phyloP scores from a whole-genome alignment of 1,284 basidiomycete species.

The Anthracocystis setariae region DNA sequence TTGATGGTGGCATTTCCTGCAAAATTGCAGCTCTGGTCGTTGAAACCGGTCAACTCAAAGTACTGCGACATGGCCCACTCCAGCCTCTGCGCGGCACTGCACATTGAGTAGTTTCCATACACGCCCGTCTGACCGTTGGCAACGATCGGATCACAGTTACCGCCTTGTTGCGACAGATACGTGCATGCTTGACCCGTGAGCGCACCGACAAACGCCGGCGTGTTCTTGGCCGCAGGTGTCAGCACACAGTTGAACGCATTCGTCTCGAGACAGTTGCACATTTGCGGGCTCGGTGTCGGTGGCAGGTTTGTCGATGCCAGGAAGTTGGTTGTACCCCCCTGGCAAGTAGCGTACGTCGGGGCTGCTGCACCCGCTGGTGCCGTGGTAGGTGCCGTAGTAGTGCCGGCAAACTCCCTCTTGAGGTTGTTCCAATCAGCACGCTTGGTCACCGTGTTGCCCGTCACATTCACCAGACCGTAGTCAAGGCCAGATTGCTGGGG shows the following conservation, averaged over 20 bases:
- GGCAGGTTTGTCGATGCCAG: constrained; percentile 79
- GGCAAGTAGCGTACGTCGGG: constrained; percentile 76
- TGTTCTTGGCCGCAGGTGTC: constrained; percentile 74
- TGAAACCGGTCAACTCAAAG: constrained; percentile 76
- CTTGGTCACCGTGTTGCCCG: constrained; percentile 74
- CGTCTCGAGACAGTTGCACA: constrained; percentile 80
- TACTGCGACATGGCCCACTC: constrained; percentile 81
- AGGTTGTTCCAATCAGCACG: constrained; percentile 78
- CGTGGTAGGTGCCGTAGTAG: constrained; percentile 74
- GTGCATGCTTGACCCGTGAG: constrained; percentile 78
- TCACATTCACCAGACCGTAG: constrained; percentile 85
- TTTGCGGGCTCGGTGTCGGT: constrained; percentile 80
- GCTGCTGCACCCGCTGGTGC: constrained; percentile 74
- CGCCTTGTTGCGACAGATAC: constrained; percentile 73
- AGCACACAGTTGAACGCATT: constrained; percentile 78
- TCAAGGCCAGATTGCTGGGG: constrained; percentile 73
- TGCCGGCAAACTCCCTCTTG: constrained; percentile 74
- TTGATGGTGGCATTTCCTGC: constrained; percentile 84
- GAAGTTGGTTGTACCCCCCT: constrained; percentile 73
- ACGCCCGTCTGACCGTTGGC: constrained; percentile 78
- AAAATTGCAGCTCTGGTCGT: constrained; percentile 76
- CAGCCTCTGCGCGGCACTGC: constrained; percentile 75
- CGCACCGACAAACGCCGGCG: constrained; percentile 76
- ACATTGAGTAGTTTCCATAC: constrained; percentile 80
- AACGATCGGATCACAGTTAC: constrained; percentile 76